These are phyloP conservation scores for Cladophialophora immunda DNA, from an alignment of 2,329 filamentous ascomycete genomes.

Conservation along the genomic window DNA sequence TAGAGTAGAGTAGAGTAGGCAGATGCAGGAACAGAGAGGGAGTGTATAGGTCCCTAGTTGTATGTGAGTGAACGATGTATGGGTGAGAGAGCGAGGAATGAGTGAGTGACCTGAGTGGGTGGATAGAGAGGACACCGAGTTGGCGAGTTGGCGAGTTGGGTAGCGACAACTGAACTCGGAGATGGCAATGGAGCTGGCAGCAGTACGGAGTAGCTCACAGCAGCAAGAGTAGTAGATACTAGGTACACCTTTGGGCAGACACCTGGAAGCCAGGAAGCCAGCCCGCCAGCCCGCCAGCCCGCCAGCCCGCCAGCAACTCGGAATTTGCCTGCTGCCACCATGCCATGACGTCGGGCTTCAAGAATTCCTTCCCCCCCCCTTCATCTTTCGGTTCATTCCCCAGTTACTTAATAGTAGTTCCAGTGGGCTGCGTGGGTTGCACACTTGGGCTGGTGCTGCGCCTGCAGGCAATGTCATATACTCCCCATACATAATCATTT, in stretches of 20 bases:
- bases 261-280: too few relatives aligned
- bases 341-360: conserved; percentile 3
- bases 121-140: too few relatives aligned
- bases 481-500: not conserved
- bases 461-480: too few relatives aligned
- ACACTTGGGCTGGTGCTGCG: not conserved
- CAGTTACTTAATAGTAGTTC: too few relatives aligned
- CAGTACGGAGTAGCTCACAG: not conserved
- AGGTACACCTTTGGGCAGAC: too few relatives aligned
- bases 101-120: too few relatives aligned
- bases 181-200: too few relatives aligned
- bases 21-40: not conserved
- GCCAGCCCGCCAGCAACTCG: not conserved
- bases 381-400: not conserved
- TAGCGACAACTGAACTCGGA: not conserved
- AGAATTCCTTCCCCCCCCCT: not conserved
- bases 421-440: not conserved
- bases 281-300: too few relatives aligned
- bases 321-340: not conserved
- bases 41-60: not conserved
- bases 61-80: not conserved
- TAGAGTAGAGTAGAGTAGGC: not conserved
- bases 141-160: not conserved
- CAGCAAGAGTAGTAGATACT: too few relatives aligned
- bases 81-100: too few relatives aligned